Evolutionary conservation across 73 alveolate genomes (phyloP).

Genomic region (Paramecium pentaurelia): DNA sequence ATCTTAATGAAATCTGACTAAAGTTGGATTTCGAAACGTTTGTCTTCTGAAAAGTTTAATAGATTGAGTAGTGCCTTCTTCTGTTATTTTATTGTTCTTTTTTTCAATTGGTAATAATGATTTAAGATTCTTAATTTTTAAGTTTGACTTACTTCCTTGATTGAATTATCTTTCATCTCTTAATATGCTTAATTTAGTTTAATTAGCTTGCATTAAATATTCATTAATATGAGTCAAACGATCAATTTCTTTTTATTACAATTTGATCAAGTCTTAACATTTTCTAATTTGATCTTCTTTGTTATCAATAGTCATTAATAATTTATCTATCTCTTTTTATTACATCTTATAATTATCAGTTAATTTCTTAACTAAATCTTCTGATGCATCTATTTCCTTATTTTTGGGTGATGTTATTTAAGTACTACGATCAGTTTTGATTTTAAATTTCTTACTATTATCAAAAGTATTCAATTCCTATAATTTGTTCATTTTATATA

Average conservation of each 20-base stretch:
- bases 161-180: slow-evolving; percentile 20
- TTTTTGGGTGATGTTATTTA: background rate
- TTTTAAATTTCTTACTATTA: background rate
- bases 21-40: slow-evolving; percentile 25
- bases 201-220: background rate
- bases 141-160: background rate
- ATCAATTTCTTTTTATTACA: slow-evolving; percentile 6
- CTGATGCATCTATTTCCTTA: background rate
- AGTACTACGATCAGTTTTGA: background rate
- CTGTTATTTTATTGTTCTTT: background rate
- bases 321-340: background rate
- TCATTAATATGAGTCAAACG: slow-evolving; percentile 18
- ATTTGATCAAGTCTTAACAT: background rate
- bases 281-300: background rate
- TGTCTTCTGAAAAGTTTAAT: background rate
- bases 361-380: background rate
- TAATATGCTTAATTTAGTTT: background rate
- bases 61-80: background rate
- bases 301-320: background rate
- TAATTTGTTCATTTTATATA: background rate
- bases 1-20: background rate
- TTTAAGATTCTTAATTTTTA: background rate
- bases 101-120: background rate
- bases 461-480: background rate
- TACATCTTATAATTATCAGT: background rate